Conservation (phyloP, 2,329 filamentous ascomycete species). For the Cylindrodendrum hubeiense region DNA sequence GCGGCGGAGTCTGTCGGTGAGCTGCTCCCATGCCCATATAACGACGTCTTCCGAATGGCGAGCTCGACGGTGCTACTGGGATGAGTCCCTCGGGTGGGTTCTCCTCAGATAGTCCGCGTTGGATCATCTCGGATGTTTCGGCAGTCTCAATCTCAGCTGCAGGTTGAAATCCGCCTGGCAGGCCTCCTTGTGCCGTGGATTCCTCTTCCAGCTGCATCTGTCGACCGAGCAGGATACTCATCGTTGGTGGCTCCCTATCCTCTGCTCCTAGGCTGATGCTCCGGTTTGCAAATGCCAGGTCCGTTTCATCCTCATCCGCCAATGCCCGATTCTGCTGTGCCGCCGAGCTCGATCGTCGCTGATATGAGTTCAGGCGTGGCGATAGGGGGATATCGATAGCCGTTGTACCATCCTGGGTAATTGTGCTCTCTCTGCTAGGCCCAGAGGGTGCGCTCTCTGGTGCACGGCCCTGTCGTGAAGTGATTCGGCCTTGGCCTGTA, state of each 20-base stretch:
- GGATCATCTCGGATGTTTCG: conserved; percentile 54
- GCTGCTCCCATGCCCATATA: conserved; percentile 58
- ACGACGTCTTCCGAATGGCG: conserved; percentile 60
- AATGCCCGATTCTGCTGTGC: conserved; percentile 71
- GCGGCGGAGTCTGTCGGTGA: conserved; percentile 57
- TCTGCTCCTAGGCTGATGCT: conserved; percentile 77
- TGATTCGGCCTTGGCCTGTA: conserved; percentile 44
- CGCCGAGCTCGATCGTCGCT: conserved; percentile 76
- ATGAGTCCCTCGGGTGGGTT: conserved; percentile 61
- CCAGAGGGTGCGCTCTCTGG: conserved; percentile 45
- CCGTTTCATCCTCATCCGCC: conserved; percentile 70
- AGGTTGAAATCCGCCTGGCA: conserved; percentile 52
- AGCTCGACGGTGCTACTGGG: conserved; percentile 54
- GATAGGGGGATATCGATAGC: conserved; percentile 82
- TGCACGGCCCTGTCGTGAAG: conserved; percentile 45
- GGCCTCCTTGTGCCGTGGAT: conserved; percentile 37
- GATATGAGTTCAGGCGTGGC: conserved; percentile 69
- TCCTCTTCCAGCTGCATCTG: conserved; percentile 53
- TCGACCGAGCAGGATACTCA: conserved; percentile 71
- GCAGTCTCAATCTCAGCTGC: conserved; percentile 56
- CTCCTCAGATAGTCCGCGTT: conserved; percentile 58
- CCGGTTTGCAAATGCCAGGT: conserved; percentile 72
- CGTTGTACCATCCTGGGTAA: conserved; percentile 66
- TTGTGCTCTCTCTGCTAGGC: conserved; percentile 52
- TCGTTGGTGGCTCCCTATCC: conserved; percentile 72